phyloP scores from a whole-genome alignment of 2,329 filamentous ascomycete genomes.

The Epichloe aotearoae region DNA sequence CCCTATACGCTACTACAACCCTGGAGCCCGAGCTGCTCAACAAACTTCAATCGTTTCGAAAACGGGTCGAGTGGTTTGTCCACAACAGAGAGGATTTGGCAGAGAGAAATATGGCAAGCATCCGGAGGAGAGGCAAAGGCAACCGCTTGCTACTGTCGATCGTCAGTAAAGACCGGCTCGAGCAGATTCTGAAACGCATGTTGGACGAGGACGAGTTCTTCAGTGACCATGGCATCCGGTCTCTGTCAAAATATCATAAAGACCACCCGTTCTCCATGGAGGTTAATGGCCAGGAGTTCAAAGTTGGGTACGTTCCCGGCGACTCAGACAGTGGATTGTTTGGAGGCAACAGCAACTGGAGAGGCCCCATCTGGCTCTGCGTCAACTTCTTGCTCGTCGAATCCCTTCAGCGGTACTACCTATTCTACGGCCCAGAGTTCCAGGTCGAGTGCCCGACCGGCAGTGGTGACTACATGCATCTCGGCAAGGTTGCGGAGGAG shows the following conservation, averaged over 20 bases:
- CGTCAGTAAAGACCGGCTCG: constrained; percentile 83
- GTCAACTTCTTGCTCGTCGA: constrained; percentile 94
- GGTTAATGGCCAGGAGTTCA: constrained; percentile 81
- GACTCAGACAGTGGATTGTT: constrained; percentile 93
- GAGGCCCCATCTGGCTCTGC: constrained; percentile 88
- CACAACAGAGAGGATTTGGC: constrained; percentile 76
- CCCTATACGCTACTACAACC: constrained; percentile 82
- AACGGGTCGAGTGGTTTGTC: constrained; percentile 87
- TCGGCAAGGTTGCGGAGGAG: constrained; percentile 89
- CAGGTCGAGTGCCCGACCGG: constrained; percentile 90
- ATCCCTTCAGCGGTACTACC: constrained; percentile 85
- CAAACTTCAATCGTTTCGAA: constrained; percentile 84
- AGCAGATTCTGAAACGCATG: constrained; percentile 83
- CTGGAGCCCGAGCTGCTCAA: constrained; percentile 89
- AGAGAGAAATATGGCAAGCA: constrained; percentile 88
- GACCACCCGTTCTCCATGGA: constrained; percentile 89
- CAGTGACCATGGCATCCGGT: constrained; percentile 79
- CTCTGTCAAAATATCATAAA: constrained; percentile 82
- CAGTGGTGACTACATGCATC: constrained; percentile 88
- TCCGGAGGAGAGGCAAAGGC: constrained; percentile 79
- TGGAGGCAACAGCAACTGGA: constrained; percentile 96
- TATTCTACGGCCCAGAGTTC: constrained; percentile 84
- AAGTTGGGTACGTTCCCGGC: constrained; percentile 82
- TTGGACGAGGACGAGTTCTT: constrained; percentile 89
- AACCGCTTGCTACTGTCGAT: constrained; percentile 78